These are phyloP conservation scores for Venturia aucupariae DNA, from an alignment of 2,329 filamentous ascomycete genomes.

Conservation along the genomic window DNA sequence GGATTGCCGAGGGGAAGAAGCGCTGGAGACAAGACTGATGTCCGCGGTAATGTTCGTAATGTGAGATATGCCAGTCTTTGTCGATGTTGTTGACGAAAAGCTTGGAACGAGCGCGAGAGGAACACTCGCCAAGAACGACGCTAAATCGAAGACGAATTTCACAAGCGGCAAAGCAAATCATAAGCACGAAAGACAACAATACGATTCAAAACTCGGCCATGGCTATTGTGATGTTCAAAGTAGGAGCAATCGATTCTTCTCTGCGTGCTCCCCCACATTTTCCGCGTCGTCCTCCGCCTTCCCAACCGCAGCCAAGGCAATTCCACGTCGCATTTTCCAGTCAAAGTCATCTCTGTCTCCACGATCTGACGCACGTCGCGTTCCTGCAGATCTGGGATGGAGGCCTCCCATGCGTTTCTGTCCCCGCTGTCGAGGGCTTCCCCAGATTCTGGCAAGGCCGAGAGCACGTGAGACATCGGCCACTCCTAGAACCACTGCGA, in stretches of 20 bases:
- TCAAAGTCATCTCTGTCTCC: not conserved
- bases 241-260: not conserved
- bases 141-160: not conserved
- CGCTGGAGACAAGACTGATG: not conserved
- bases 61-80: not conserved
- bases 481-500: not conserved
- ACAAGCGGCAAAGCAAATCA: not conserved
- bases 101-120: no score
- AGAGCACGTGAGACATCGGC: not conserved
- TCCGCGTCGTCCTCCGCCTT: not conserved
- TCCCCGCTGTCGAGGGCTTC: slow-evolving; percentile 1
- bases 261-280: not conserved
- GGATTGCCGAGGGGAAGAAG: not conserved
- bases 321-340: not conserved
- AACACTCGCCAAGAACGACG: not conserved
- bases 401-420: not conserved
- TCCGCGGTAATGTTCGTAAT: not conserved
- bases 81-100: not conserved
- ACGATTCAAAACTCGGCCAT: not conserved
- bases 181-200: not conserved
- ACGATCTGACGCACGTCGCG: slow-evolving; percentile 1
- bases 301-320: not conserved
- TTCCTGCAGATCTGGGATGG: slow-evolving; percentile 5
- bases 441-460: not conserved
- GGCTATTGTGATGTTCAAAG: not conserved